A percentile compares a stretch with the other conserved stretches of the same genome.
These are phyloP conservation scores for Globisporangium yorkense DNA, from an alignment of 352 stramenopile species.

Conservation along the genomic window DNA sequence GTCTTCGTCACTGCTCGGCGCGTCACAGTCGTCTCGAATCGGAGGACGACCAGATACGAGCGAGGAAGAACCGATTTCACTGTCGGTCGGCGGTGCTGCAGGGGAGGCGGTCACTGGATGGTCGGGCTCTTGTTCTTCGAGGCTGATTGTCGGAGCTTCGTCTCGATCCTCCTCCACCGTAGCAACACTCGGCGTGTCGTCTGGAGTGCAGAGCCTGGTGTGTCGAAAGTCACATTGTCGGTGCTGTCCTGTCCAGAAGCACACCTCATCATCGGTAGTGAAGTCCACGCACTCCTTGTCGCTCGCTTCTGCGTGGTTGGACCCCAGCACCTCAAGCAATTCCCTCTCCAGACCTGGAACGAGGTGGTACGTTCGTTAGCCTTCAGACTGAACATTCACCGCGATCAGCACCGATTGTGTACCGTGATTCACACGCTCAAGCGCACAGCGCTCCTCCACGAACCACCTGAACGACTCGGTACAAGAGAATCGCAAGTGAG, in stretches of 20 bases:
- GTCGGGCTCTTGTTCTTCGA: not conserved
- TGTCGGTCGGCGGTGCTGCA: not conserved
- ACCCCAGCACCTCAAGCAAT: constrained; percentile 14
- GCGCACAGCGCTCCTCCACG: constrained; percentile 16
- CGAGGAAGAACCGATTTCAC: not conserved
- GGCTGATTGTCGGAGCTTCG: not conserved
- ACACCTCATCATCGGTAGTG: not conserved
- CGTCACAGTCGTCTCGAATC: not conserved
- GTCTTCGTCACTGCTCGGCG: not conserved
- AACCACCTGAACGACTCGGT: constrained; percentile 16
- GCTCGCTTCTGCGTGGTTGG: too few species aligned
- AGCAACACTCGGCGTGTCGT: not conserved
- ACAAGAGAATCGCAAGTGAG: not conserved
- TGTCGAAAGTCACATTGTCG: not conserved
- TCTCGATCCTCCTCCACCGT: not conserved
- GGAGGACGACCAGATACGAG: not conserved
- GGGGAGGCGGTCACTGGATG: not conserved
- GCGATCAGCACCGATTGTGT: not conserved
- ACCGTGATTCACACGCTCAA: constrained; percentile 26
- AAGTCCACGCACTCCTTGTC: not conserved
- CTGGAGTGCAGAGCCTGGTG: not conserved
- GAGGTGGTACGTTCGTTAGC: not conserved
- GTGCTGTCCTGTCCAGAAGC: not conserved
- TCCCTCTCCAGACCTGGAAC: constrained; percentile 20
- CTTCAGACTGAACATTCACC: too few species aligned